Base-by-base conservation (phyloP, 352 stramenopile genomes). In the Phytophthora niederhauseri region DNA sequence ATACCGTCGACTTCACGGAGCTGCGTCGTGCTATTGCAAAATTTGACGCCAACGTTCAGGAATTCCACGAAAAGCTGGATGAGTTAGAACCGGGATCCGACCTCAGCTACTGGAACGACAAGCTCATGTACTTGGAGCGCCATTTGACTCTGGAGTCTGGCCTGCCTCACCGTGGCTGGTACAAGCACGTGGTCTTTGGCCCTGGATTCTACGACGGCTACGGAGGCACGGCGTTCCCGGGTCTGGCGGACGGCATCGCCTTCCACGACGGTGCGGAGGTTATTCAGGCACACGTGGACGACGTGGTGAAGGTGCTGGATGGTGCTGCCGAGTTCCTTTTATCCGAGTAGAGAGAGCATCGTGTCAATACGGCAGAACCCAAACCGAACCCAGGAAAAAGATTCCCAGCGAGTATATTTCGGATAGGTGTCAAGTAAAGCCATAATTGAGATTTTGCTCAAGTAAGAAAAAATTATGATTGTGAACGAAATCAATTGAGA, bases 111-210 rank as follows among this genome's bases (percentile, higher is more conserved):
- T 77, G 77, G 69, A 90, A 90, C 57, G 34, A 75, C 36, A 84
- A 87, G 51, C 76, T 90, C 26, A 73, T 84, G 52, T 71, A 66
- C 51, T 64, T 88, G 20, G 81, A 90, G 69, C 75, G 81, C 17
- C 58, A 87, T 26, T 61, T 90, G 4, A 64, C 81, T 19, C 38
- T 72, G 22, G 68, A 82, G 1, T 31, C 60, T 0, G 81, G 80
- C 2, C 66, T 90, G 12, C 80, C 77, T 6, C 81, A 90, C 45
- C 80, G 79, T n/a, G 49, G 48, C 15, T 90, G 79, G 80, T 90
- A 78, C 73, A 84, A 84, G 53, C 79, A 88, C 57, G 80, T 88
- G 41, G 76, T 90, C 55, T 88, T 90, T n/a, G 80, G 80, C 0
- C 78, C 80, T 1, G 80, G 80, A 0, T 88, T 86, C 54, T 89